Percentiles rank a stretch among this genome's conserved stretches.
phyloP scores from a whole-genome alignment of 108 stramenopile genomes.

The Poteriospumella lacustris region DNA sequence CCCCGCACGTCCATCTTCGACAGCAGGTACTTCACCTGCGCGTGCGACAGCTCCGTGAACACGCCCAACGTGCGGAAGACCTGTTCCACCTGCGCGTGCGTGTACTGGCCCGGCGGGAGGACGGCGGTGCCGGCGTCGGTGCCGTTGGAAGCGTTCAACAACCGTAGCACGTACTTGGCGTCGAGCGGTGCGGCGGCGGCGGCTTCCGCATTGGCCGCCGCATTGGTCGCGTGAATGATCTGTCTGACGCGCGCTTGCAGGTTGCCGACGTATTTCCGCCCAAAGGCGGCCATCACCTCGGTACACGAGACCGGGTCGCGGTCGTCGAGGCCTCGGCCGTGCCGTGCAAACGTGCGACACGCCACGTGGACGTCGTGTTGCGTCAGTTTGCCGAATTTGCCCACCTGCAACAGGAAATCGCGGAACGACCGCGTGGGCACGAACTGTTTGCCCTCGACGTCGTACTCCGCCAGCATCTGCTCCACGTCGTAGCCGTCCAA shows the following conservation, averaged over 20 bases:
- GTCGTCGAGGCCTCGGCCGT: neutral
- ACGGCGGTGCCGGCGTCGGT: neutral
- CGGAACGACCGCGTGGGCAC: slow-evolving; percentile 25
- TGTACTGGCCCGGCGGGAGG: neutral
- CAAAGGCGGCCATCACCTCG: slow-evolving; percentile 10
- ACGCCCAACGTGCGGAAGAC: neutral
- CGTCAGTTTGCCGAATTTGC: neutral
- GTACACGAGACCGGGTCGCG: neutral
- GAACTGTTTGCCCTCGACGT: slow-evolving; percentile 22
- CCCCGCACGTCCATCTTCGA: neutral
- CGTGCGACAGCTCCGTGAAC: neutral
- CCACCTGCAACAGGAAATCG: slow-evolving; percentile 14
- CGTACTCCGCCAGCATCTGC: slow-evolving; percentile 25
- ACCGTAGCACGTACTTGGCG: neutral
- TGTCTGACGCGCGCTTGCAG: neutral
- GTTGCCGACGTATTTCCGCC: slow-evolving; percentile 13
- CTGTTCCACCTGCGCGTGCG: neutral
- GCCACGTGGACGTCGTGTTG: neutral
- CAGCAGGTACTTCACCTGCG: neutral
- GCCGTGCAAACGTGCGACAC: neutral
- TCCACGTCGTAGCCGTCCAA: slow-evolving; percentile 25
- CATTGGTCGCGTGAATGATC: neutral
- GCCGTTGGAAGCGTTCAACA: neutral
- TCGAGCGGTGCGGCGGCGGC: neutral
- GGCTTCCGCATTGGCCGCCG: neutral